Conservation (phyloP, 768 basidiomycete genomes). For the Dioszegia hungarica region DNA sequence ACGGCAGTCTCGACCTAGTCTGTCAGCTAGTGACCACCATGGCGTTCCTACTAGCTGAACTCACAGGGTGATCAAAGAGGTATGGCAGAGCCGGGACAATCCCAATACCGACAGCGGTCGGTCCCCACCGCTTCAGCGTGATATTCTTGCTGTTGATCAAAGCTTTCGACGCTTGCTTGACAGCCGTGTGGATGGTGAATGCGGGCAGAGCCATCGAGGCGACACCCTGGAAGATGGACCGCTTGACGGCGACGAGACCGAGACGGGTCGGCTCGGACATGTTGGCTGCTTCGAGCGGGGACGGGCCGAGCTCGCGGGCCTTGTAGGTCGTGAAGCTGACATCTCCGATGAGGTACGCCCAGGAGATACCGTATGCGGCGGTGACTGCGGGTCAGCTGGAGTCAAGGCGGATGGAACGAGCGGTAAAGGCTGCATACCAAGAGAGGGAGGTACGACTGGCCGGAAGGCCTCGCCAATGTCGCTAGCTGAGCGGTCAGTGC, state of each 20-base stretch:
- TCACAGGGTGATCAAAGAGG: slow-evolving; percentile 48
- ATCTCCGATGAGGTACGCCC: slow-evolving; percentile 49
- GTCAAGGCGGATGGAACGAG: background rate
- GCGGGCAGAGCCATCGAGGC: slow-evolving; percentile 50
- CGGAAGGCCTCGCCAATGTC: slow-evolving; percentile 50
- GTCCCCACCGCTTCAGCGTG: slow-evolving; percentile 45
- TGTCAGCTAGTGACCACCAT: background rate
- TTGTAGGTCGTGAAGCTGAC: slow-evolving; percentile 50
- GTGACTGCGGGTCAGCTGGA: slow-evolving; percentile 18
- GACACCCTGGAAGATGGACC: slow-evolving; percentile 47
- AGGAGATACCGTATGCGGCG: slow-evolving; percentile 49
- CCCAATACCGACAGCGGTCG: slow-evolving; percentile 41
- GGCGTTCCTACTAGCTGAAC: background rate
- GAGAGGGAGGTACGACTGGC: background rate
- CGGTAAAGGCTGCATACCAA: background rate
- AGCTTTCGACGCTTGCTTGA: slow-evolving; percentile 40
- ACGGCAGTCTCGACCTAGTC: slow-evolving; percentile 35
- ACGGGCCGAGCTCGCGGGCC: slow-evolving; percentile 45
- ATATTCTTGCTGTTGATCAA: slow-evolving; percentile 40
- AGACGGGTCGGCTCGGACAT: slow-evolving; percentile 46
- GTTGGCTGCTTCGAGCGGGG: slow-evolving; percentile 46
- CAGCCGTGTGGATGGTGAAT: slow-evolving; percentile 49
- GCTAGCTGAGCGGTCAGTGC: slow-evolving; percentile 24
- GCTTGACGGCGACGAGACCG: slow-evolving; percentile 45
- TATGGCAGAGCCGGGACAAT: slow-evolving; percentile 47